These are phyloP conservation scores for Leccinum truebloodii DNA, from an alignment of 768 basidiomycete species.

Conservation along the genomic window DNA sequence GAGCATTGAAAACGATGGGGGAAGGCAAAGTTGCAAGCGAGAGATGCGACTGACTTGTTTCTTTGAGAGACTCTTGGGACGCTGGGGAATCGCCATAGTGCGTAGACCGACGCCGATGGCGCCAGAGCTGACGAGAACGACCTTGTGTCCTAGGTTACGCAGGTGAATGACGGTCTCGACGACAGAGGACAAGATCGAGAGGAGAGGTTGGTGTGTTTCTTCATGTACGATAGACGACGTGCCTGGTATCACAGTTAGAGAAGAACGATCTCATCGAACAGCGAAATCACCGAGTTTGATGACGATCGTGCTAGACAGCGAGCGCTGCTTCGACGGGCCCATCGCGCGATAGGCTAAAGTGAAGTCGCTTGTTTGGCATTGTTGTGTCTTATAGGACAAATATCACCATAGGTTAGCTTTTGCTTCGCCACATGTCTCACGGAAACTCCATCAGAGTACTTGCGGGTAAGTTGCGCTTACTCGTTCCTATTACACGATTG, in stretches of 20 bases:
- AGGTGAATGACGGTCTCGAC: slow-evolving; percentile 89
- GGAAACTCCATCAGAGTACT: slow-evolving; percentile 79
- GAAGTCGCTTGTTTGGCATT: slow-evolving; percentile 13
- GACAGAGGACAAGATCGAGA: slow-evolving; percentile 88
- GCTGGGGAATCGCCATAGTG: slow-evolving; percentile 80
- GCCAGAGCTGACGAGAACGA: slow-evolving; percentile 94
- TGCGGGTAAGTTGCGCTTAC: slow-evolving; percentile 51
- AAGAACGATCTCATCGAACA: background rate
- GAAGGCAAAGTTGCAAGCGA: background rate
- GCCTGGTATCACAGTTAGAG: slow-evolving; percentile 41
- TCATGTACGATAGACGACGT: slow-evolving; percentile 98
- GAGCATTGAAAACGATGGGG: slow-evolving; percentile 9
- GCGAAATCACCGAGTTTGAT: slow-evolving; percentile 75
- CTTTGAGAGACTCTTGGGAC: slow-evolving; percentile 82
- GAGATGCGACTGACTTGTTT: slow-evolving; percentile 71
- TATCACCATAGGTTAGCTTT: slow-evolving; percentile 8
- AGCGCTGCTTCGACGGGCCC: slow-evolving; percentile 26
- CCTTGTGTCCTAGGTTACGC: slow-evolving; percentile 81
- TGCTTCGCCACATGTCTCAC: slow-evolving; percentile 57
- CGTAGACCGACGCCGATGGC: slow-evolving; percentile 97
- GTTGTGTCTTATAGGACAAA: slow-evolving; percentile 15
- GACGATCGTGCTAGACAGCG: slow-evolving; percentile 64
- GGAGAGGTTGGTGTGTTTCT: slow-evolving; percentile 85
- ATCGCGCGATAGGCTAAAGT: background rate
- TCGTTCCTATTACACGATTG: slow-evolving; percentile 10